Conservation (phyloP, 2,329 filamentous ascomycete species). For the Penicillium sp. region DNA sequence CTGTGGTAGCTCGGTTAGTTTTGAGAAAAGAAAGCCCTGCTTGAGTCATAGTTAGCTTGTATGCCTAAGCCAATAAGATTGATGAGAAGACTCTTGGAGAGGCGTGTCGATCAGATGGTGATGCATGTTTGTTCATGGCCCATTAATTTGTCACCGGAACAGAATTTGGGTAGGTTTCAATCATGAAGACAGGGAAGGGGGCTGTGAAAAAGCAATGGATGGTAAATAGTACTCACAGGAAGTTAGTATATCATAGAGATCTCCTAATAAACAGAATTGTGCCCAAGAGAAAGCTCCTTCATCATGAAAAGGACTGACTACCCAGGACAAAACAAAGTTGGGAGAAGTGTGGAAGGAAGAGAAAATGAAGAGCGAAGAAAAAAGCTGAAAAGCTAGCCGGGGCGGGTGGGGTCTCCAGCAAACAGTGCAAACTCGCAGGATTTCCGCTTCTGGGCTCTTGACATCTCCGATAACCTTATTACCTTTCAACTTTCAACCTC, state of each 20-base stretch:
- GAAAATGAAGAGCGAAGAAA: constrained; percentile 23
- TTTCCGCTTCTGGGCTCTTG: constrained; percentile 38
- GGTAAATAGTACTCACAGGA: constrained; percentile 30
- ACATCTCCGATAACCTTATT: constrained; percentile 5
- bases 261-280: neutral
- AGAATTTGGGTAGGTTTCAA: constrained; percentile 56
- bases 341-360: constrained; percentile 29
- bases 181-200: constrained; percentile 45
- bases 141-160: constrained; percentile 58
- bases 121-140: constrained; percentile 65
- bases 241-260: constrained; percentile 10
- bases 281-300: constrained; percentile 8
- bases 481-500: constrained; percentile 11
- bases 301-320: constrained; percentile 28
- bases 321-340: constrained; percentile 8
- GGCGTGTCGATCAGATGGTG: constrained; percentile 57
- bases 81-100: constrained; percentile 10
- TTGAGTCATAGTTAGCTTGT: constrained; percentile 24
- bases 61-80: constrained; percentile 6
- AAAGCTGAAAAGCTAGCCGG: constrained; percentile 27
- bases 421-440: constrained; percentile 47
- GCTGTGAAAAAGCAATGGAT: constrained; percentile 1
- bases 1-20: constrained; percentile 6
- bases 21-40: constrained; percentile 9
- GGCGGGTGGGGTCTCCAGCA: constrained; percentile 31